phyloP scores from a whole-genome alignment of 2,329 filamentous ascomycete genomes.

The Colletotrichum sp. region DNA sequence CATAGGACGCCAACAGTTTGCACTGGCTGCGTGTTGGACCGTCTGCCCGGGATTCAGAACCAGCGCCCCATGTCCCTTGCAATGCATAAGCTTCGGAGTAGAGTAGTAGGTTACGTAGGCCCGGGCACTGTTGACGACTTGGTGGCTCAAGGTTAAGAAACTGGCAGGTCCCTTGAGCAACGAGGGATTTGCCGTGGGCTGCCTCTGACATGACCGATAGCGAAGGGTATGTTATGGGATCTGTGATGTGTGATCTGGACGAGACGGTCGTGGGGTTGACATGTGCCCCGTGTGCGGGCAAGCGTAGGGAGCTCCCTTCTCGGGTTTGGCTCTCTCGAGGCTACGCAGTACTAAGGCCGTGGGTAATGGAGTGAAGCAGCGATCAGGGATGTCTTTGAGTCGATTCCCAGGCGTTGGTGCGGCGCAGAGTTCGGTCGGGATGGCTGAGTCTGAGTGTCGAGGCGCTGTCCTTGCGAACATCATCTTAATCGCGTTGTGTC shows the following conservation, averaged over 20 bases:
- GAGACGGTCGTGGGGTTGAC: conserved; percentile 14
- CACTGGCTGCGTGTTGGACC: neutral
- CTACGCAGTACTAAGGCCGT: neutral
- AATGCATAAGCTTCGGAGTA: neutral
- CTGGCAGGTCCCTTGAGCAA: neutral
- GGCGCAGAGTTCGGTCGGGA: neutral
- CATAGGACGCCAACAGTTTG: neutral
- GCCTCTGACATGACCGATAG: neutral
- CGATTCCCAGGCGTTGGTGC: neutral
- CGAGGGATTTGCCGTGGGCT: neutral
- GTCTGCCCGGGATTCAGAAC: neutral
- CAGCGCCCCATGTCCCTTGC: neutral
- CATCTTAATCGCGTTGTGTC: neutral
- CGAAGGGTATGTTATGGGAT: neutral
- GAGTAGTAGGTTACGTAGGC: neutral
- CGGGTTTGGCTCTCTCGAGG: neutral
- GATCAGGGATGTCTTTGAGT: conserved; percentile 3
- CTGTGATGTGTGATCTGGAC: conserved; percentile 1
- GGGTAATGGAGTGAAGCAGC: neutral
- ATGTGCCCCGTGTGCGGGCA: neutral
- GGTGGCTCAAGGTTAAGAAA: neutral
- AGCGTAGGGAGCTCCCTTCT: neutral
- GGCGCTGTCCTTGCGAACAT: conserved; percentile 12
- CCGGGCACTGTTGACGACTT: neutral
- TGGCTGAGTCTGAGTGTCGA: neutral